Evolutionary conservation across 169 alveolate genomes (phyloP).

Genomic region (Eimeria falciformis): DNA sequence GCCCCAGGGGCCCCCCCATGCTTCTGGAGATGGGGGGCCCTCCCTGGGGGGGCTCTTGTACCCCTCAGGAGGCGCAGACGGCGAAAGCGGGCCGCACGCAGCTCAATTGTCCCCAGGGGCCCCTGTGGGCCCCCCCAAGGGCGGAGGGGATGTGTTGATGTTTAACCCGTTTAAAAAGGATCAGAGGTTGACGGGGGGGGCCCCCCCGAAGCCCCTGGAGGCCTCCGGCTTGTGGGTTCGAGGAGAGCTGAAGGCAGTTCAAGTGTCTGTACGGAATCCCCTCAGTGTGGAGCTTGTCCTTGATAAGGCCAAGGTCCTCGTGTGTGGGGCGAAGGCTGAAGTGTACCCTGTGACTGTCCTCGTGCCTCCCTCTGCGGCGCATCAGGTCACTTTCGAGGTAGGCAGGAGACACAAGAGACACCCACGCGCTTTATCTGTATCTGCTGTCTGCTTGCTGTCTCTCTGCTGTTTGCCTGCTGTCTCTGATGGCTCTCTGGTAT

Average conservation of each 20-base stretch:
- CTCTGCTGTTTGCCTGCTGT: slow-evolving; percentile 37
- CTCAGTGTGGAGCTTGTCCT: slow-evolving; percentile 32
- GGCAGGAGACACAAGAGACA: background rate
- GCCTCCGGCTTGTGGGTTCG: slow-evolving; percentile 58
- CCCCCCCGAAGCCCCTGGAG: slow-evolving; percentile 12
- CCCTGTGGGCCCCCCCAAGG: background rate
- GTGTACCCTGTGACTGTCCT: slow-evolving; percentile 69
- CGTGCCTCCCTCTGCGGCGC: slow-evolving; percentile 67
- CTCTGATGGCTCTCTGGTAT: background rate
- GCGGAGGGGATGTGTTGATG: background rate
- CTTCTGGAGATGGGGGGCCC: too few species aligned
- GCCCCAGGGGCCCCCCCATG: background rate
- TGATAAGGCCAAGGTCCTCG: slow-evolving; percentile 17
- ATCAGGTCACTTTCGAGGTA: slow-evolving; percentile 70
- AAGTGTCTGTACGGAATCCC: slow-evolving; percentile 47
- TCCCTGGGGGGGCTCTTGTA: too few species aligned
- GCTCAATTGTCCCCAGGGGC: background rate
- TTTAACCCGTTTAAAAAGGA: background rate
- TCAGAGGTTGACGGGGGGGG: background rate
- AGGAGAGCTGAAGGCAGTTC: slow-evolving; percentile 55
- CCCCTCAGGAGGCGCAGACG: background rate
- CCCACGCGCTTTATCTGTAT: background rate
- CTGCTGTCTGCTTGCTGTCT: background rate
- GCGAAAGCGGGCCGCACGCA: background rate
- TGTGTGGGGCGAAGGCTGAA: slow-evolving; percentile 31